Evolutionary conservation across 805 yeast genomes (phyloP).

Genomic region (Candida orba): DNA sequence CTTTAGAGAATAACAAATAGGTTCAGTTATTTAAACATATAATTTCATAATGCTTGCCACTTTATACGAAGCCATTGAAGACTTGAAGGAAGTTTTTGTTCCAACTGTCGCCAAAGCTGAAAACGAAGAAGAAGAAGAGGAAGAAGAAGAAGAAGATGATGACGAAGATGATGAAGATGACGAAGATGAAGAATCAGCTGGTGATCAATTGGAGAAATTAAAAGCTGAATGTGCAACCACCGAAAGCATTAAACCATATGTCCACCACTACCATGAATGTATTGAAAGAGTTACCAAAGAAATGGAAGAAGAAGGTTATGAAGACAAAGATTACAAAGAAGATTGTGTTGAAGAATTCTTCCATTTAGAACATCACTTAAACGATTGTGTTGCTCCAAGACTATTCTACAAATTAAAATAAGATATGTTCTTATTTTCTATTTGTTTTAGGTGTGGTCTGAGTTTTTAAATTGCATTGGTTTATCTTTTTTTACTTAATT

Average conservation of each 20-base stretch:
- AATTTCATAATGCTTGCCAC: slow-evolving; percentile 27
- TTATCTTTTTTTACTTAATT: slow-evolving; percentile 2
- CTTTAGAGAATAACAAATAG: background rate
- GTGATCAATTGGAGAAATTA: slow-evolving; percentile 58
- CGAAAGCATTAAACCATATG: slow-evolving; percentile 59
- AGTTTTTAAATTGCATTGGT: background rate
- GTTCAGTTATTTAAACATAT: background rate
- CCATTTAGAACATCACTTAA: slow-evolving; percentile 91
- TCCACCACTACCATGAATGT: slow-evolving; percentile 92
- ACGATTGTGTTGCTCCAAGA: slow-evolving; percentile 87
- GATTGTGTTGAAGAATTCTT: slow-evolving; percentile 98
- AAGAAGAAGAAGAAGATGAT: slow-evolving; percentile 29
- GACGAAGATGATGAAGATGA: slow-evolving; percentile 58
- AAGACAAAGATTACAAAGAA: slow-evolving; percentile 75
- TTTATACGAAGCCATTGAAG: slow-evolving; percentile 38
- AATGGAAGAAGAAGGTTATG: slow-evolving; percentile 80
- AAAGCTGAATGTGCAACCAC: slow-evolving; percentile 65
- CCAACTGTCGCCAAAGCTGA: slow-evolving; percentile 85
- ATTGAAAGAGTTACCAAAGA: slow-evolving; percentile 89
- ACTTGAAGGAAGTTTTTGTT: slow-evolving; percentile 69
- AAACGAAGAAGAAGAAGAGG: slow-evolving; percentile 26
- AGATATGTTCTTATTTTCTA: slow-evolving; percentile 14
- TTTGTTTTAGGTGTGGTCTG: background rate
- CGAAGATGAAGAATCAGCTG: slow-evolving; percentile 53
- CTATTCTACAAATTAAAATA: slow-evolving; percentile 79